A percentile compares a stretch with the other conserved stretches of the same genome.
Conservation (phyloP, 208 protist genomes). For the Trypanosomatidae sp. region DNA sequence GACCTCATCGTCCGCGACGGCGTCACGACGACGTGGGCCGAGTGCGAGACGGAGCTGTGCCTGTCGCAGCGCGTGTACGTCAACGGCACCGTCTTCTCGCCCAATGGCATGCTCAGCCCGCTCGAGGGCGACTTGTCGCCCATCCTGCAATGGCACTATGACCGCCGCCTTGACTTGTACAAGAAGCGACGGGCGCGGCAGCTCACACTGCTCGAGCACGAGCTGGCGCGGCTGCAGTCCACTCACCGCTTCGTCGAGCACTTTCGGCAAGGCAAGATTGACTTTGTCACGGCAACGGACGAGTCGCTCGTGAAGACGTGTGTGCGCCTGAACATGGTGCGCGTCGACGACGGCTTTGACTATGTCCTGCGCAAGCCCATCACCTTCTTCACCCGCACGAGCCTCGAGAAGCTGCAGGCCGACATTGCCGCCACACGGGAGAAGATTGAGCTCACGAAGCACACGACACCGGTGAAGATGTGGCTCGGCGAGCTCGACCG, state of each 20-base stretch:
- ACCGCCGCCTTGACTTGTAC: slow-evolving; percentile 81
- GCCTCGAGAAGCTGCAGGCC: slow-evolving; percentile 51
- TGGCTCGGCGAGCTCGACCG: slow-evolving; percentile 84
- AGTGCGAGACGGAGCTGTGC: slow-evolving; percentile 60
- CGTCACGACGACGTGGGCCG: slow-evolving; percentile 38
- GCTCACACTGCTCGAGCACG: slow-evolving; percentile 42
- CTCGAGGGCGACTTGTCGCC: slow-evolving; percentile 58
- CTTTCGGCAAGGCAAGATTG: slow-evolving; percentile 73
- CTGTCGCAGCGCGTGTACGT: slow-evolving; percentile 68
- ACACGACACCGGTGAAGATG: slow-evolving; percentile 73
- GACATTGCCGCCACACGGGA: slow-evolving; percentile 42
- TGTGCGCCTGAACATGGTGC: slow-evolving; percentile 45
- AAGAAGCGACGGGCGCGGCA: slow-evolving; percentile 72
- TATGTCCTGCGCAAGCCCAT: slow-evolving; percentile 84
- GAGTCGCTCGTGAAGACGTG: slow-evolving; percentile 61
- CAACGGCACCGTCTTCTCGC: slow-evolving; percentile 81
- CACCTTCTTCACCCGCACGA: slow-evolving; percentile 80
- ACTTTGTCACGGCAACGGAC: slow-evolving; percentile 70
- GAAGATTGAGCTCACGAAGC: slow-evolving; percentile 61
- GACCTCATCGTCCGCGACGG: slow-evolving; percentile 62
- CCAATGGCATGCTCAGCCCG: slow-evolving; percentile 61
- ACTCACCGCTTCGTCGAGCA: slow-evolving; percentile 76
- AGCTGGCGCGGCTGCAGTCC: slow-evolving; percentile 52
- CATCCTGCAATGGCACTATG: slow-evolving; percentile 86
- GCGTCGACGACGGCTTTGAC: slow-evolving; percentile 65